A percentile compares a stretch with the other conserved stretches of the same genome.
Evolutionary conservation across 2,329 filamentous ascomycete species (phyloP).

Genomic region (Hypoxylon sp.): DNA sequence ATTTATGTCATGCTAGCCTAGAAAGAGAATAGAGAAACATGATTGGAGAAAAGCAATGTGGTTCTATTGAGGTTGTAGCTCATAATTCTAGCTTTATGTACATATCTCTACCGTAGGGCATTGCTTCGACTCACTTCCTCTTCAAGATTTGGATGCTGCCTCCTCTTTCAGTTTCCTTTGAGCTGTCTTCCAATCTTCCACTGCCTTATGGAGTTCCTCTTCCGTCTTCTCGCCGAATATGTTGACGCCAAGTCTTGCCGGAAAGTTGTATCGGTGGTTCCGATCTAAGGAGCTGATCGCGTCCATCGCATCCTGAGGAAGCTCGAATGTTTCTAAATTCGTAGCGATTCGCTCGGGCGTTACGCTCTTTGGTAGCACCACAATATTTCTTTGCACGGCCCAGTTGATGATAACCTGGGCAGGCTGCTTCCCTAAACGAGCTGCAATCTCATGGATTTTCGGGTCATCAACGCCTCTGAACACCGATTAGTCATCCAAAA

Average conservation of each 20-base stretch:
- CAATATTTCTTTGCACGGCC: slow-evolving; percentile 68
- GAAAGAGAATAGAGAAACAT: not conserved
- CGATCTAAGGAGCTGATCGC: slow-evolving; percentile 58
- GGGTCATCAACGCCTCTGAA: slow-evolving; percentile 61
- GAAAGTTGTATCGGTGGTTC: slow-evolving; percentile 62
- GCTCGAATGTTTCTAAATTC: slow-evolving; percentile 58
- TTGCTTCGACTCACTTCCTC: not conserved
- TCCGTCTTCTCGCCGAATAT: slow-evolving; percentile 61
- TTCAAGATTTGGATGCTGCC: not conserved
- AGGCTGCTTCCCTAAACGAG: slow-evolving; percentile 65
- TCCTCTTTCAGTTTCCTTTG: slow-evolving; percentile 52
- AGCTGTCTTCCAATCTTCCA: slow-evolving; percentile 56
- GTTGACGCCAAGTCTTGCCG: slow-evolving; percentile 59
- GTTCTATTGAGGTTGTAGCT: not conserved
- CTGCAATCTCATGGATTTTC: slow-evolving; percentile 67
- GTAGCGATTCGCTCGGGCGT: slow-evolving; percentile 65
- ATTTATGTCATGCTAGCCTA: not conserved
- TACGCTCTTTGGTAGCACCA: slow-evolving; percentile 69
- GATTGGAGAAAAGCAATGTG: not conserved
- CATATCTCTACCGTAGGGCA: not conserved
- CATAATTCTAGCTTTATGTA: not conserved
- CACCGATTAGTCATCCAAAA: not conserved
- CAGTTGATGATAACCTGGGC: slow-evolving; percentile 69
- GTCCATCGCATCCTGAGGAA: slow-evolving; percentile 55
- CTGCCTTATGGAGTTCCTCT: slow-evolving; percentile 56